phyloP scores from a whole-genome alignment of 2,329 filamentous ascomycete genomes.

The Tolypocladium capitatum region DNA sequence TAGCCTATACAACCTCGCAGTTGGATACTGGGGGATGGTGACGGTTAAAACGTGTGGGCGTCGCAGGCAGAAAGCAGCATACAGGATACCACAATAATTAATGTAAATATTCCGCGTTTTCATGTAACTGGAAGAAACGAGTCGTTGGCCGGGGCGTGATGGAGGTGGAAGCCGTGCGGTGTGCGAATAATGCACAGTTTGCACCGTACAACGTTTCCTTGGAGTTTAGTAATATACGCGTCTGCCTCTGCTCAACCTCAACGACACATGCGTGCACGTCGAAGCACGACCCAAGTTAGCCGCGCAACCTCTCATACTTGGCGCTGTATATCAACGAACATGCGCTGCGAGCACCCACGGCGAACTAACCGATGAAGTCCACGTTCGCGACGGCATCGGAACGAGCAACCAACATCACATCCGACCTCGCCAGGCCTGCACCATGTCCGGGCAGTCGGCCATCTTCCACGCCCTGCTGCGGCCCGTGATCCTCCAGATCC shows the following conservation, averaged over 20 bases:
- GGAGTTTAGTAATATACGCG: too few species aligned
- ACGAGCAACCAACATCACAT: conserved; percentile 3
- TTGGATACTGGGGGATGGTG: background rate
- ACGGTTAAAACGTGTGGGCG: background rate
- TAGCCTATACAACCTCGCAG: too few species aligned
- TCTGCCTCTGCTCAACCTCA: too few species aligned
- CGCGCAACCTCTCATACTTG: background rate
- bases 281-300: too few species aligned
- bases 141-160: too few species aligned
- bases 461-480: conserved; percentile 66
- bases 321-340: conserved; percentile 7
- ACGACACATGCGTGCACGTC: background rate
- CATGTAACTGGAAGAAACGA: too few species aligned
- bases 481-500: conserved; percentile 77
- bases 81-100: background rate
- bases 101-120: too few species aligned
- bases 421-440: conserved; percentile 3
- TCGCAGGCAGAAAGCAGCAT: background rate
- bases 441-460: conserved; percentile 33
- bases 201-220: background rate
- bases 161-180: background rate
- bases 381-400: conserved; percentile 13
- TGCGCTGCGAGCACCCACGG: conserved; percentile 13
- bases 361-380: conserved; percentile 18
- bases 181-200: background rate